Evolutionary conservation across 352 stramenopile species (phyloP).

Genomic region (Hyaloperonospora brassicae): DNA sequence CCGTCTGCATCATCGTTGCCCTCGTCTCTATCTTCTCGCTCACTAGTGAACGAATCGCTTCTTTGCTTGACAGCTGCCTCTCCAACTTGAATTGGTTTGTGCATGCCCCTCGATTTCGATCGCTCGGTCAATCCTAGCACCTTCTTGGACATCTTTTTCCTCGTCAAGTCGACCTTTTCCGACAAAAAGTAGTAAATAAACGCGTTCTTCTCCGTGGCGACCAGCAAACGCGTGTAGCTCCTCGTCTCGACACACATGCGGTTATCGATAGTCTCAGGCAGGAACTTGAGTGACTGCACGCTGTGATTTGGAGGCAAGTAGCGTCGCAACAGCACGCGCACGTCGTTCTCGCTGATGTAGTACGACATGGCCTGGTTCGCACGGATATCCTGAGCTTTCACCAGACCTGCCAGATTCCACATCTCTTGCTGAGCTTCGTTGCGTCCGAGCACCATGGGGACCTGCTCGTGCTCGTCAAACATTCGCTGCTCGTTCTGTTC

Average conservation of each 20-base stretch:
- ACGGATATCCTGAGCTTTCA: constrained; percentile 70
- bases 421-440: constrained; percentile 70
- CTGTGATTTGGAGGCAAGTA: constrained; percentile 71
- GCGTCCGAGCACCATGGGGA: constrained; percentile 54
- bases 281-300: constrained; percentile 57
- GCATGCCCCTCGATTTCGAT: constrained; percentile 34
- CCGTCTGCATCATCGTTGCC: constrained; percentile 14
- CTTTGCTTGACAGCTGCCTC: constrained; percentile 21
- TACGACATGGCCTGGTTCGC: constrained; percentile 79
- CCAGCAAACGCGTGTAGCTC: constrained; percentile 68
- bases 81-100: constrained; percentile 35
- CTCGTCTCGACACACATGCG: constrained; percentile 60
- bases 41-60: constrained; percentile 34
- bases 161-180: constrained; percentile 54
- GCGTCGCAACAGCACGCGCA: constrained; percentile 63
- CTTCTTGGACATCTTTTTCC: constrained; percentile 75
- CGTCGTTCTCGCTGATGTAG: constrained; percentile 46
- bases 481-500: constrained; percentile 45
- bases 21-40: constrained; percentile 18
- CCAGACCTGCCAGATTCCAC: constrained; percentile 58
- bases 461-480: constrained; percentile 48
- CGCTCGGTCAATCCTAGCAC: constrained; percentile 48
- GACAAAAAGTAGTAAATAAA: constrained; percentile 84
- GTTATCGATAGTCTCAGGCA: constrained; percentile 80
- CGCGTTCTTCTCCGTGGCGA: constrained; percentile 50